Evolutionary conservation across 768 basidiomycete genomes (phyloP), one percentile per base, ranked within the genome.

Genomic region (Podaxis sp.): DNA sequence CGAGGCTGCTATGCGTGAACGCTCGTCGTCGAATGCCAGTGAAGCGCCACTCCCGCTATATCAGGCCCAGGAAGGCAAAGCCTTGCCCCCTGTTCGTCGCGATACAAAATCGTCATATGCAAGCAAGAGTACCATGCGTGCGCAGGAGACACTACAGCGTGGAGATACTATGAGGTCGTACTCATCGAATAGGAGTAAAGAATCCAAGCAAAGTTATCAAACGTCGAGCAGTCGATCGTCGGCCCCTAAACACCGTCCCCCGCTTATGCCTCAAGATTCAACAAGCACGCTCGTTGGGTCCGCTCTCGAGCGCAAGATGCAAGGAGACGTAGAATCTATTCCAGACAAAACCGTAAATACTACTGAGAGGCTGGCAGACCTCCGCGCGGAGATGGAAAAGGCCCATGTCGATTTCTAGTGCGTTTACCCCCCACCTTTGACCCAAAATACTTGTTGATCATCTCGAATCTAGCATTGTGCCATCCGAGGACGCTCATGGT

Each of bases 401-500:
- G 85, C 90, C 58, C 79, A 77, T 54, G 74, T 92, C 59, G 88
- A 91, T 70, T 91, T 86, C 68, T 93, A 92, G 90, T 92, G 69
- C 73, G 88, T 81, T 27, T 41, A 57, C 47, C 64, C 41, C 33
- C 11, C 9, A 11, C 57, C n/a, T 19, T 51, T 66, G 25, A 11
- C 43, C n/a, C 62, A 33, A 29, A 57, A 40, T 33, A 38, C 19
- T 19, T 43, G 29, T 52, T 46, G 61, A 59, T 63, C 68, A 47
- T 49, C 50, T 46, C 60, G 37, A 60, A 55, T 59, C 47, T 46
- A 94, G 91, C 68, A 72, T 93, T 65, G 73, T 94, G 52, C 91
- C 91, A 2, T 86, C 82, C 38, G 90, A 91, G 72, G 93, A 94
- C 69, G 88, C 91, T 4, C 93, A 94, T 70, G 84, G 85, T 56